Evolutionary conservation across 306 rosid genomes (phyloP).

Genomic region (Luffa aegyptiaca): DNA sequence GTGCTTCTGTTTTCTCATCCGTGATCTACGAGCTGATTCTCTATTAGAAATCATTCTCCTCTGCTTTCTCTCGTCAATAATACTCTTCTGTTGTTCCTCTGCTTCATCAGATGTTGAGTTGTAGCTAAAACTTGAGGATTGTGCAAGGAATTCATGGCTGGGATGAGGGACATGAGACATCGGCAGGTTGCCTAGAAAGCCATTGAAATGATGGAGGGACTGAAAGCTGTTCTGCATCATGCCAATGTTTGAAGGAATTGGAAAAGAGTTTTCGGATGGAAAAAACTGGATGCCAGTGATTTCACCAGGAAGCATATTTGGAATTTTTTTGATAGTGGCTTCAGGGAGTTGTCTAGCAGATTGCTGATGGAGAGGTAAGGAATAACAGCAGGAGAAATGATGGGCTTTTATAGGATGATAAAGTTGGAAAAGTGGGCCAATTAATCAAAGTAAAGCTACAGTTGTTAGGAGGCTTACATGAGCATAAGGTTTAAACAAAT

Average conservation of each 20-base stretch:
- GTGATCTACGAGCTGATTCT: conserved; percentile 85
- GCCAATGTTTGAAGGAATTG: conserved; percentile 17
- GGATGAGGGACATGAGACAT: conserved; percentile 24
- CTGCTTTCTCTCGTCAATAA: conserved; percentile 67
- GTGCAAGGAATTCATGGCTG: conserved; percentile 26
- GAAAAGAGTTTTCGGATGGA: conserved; percentile 36
- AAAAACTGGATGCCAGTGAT: conserved; percentile 39
- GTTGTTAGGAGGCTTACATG: background rate
- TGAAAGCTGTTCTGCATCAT: conserved; percentile 26
- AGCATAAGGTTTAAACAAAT: conserved; percentile 1
- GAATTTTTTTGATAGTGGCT: background rate
- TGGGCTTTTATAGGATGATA: conserved; percentile 12
- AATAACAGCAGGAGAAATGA: conserved; percentile 3
- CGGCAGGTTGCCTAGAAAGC: conserved; percentile 12
- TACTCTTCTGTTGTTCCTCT: conserved; percentile 53
- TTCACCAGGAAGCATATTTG: conserved; percentile 51
- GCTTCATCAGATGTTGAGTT: conserved; percentile 84
- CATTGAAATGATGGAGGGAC: conserved; percentile 36
- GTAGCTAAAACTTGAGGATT: conserved; percentile 46
- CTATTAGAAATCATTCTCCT: conserved; percentile 87
- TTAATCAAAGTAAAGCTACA: conserved; percentile 5
- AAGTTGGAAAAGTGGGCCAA: conserved; percentile 13
- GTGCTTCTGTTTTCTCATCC: conserved; percentile 87
- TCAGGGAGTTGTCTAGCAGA: conserved; percentile 5
- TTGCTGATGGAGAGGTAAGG: background rate